Percentiles rank a stretch among this genome's conserved stretches.
phyloP scores from a whole-genome alignment of 2,329 filamentous ascomycete genomes.

The Thelonectria discophora region DNA sequence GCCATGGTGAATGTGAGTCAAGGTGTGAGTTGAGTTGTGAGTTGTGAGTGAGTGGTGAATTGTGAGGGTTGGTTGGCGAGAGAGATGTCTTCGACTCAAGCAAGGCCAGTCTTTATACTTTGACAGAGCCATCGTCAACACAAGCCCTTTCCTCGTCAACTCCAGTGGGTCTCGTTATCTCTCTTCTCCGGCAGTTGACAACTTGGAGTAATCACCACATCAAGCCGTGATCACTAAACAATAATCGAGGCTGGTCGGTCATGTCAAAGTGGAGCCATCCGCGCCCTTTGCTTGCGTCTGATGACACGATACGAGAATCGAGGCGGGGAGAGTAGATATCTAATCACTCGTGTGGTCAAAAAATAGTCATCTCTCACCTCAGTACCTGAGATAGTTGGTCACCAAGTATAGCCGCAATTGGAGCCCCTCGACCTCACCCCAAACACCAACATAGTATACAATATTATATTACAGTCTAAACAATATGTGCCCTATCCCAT shows the following conservation, averaged over 20 bases:
- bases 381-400: too few relatives aligned
- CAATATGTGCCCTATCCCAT: not conserved
- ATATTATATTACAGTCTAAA: not conserved
- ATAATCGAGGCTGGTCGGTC: not conserved
- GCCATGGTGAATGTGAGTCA: not conserved
- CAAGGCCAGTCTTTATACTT: not conserved
- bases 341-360: too few relatives aligned
- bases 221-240: not conserved
- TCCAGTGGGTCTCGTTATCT: conserved; percentile 1
- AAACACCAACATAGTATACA: not conserved
- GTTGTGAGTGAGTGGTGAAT: too few relatives aligned
- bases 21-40: not conserved
- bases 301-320: not conserved
- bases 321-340: too few relatives aligned
- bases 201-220: not conserved
- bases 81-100: too few relatives aligned
- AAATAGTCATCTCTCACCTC: too few relatives aligned
- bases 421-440: too few relatives aligned
- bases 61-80: too few relatives aligned
- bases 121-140: not conserved
- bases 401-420: too few relatives aligned
- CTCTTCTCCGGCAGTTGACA: not conserved
- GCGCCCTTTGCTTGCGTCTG: not conserved
- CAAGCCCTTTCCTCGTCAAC: not conserved
- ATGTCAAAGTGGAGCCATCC: not conserved